Conservation (phyloP, 2,329 filamentous ascomycete species). For the Alternaria ventricosa region DNA sequence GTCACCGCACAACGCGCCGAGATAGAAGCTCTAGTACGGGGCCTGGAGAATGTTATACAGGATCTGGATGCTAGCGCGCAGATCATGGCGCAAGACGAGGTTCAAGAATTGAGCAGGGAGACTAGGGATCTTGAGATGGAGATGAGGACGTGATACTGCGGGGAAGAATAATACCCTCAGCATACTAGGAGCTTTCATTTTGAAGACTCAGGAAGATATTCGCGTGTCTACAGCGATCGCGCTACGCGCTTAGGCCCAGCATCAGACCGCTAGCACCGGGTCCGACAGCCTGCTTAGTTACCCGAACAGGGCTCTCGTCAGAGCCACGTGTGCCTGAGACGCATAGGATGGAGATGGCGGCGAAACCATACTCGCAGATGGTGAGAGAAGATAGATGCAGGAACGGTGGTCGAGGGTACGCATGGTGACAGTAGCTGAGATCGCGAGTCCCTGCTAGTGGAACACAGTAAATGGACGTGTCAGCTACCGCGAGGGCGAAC, state of each 20-base stretch:
- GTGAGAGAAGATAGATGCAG: neutral
- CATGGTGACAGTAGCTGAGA: neutral
- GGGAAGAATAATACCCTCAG: neutral
- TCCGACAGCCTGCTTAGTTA: neutral
- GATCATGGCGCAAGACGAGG: conserved; percentile 48
- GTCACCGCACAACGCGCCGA: conserved; percentile 63
- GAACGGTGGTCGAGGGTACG: neutral
- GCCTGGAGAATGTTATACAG: conserved; percentile 62
- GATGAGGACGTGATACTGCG: conserved; percentile 40
- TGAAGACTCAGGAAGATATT: neutral
- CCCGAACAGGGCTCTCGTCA: neutral
- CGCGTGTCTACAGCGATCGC: neutral
- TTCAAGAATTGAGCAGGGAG: conserved; percentile 44
- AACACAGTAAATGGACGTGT: conserved; percentile 28
- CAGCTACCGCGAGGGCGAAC: neutral
- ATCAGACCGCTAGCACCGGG: neutral
- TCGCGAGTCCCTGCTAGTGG: conserved; percentile 13
- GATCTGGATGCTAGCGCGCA: conserved; percentile 62
- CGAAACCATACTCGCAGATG: neutral
- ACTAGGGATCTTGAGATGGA: conserved; percentile 44
- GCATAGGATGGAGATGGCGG: neutral
- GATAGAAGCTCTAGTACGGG: conserved; percentile 61
- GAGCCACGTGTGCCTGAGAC: neutral
- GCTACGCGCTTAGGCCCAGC: neutral
- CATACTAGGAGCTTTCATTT: neutral